Conservation (phyloP, 1,139 yeast species). For the Nakaseomyces sp. region DNA sequence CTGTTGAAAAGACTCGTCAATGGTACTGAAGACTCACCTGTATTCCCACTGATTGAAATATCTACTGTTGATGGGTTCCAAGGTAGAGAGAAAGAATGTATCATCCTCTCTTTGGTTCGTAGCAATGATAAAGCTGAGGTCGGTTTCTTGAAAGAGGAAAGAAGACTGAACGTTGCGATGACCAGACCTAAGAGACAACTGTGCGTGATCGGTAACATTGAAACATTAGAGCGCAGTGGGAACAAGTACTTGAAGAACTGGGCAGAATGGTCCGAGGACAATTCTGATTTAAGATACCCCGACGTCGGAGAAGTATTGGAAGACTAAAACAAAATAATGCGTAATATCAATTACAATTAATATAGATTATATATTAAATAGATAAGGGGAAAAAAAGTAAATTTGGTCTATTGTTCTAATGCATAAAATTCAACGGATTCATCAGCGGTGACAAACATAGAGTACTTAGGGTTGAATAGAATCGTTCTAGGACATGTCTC, state of each 20-base stretch:
- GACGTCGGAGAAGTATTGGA: conserved; percentile 32
- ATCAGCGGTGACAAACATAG: conserved; percentile 79
- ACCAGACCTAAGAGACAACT: conserved; percentile 83
- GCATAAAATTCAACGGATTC: conserved; percentile 32
- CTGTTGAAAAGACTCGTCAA: conserved; percentile 42
- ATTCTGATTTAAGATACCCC: conserved; percentile 65
- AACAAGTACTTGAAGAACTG: conserved; percentile 52
- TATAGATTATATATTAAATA: conserved; percentile 28
- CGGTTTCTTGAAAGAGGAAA: conserved; percentile 65
- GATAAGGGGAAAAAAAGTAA: background rate
- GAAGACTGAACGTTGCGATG: conserved; percentile 81
- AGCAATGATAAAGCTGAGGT: conserved; percentile 59
- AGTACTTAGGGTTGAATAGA: conserved; percentile 68
- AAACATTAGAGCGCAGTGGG: conserved; percentile 40
- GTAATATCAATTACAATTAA: background rate
- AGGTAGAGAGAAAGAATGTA: conserved; percentile 84
- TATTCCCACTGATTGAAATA: conserved; percentile 56
- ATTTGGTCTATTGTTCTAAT: background rate
- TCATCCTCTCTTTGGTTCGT: conserved; percentile 70
- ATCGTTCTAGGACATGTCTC: conserved; percentile 48
- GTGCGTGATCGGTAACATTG: conserved; percentile 81
- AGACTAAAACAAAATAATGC: conserved; percentile 3
- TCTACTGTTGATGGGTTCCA: conserved; percentile 90
- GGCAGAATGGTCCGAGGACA: conserved; percentile 63
- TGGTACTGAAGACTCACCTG: conserved; percentile 29